A percentile compares a stretch with the other conserved stretches of the same genome.
Evolutionary conservation across 2,329 filamentous ascomycete species (phyloP).

Genomic region (Cucurbitaria berberidis): DNA sequence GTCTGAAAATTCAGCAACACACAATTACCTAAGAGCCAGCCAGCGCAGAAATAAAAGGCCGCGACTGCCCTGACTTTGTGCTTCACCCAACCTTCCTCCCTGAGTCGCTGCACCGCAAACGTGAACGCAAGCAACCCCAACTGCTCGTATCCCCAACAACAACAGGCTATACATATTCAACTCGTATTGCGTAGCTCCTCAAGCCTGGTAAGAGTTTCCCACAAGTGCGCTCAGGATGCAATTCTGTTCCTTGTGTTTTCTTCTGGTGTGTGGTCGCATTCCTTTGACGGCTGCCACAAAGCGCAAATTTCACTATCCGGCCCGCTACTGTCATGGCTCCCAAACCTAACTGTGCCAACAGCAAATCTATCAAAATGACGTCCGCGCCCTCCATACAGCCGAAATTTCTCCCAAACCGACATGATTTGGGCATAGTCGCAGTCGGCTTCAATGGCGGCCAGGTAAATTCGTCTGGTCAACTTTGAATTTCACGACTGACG

Average conservation of each 20-base stretch:
- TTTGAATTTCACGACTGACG: conserved; percentile 9
- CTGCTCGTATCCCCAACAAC: background rate
- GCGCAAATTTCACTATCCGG: background rate
- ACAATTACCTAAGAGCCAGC: conserved; percentile 47
- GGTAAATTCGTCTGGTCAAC: conserved; percentile 59
- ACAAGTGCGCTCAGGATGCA: background rate
- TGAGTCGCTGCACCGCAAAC: too few species aligned
- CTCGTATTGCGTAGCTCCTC: background rate
- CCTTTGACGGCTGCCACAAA: conserved; percentile 2
- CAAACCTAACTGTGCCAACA: conserved; percentile 4
- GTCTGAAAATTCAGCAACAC: conserved; percentile 29
- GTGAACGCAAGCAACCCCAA: background rate
- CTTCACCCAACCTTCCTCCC: background rate
- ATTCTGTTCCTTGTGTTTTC: background rate
- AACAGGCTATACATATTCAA: background rate
- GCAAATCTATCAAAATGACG: conserved; percentile 52
- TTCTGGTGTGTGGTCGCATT: background rate
- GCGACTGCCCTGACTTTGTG: conserved; percentile 16
- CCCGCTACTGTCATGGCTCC: background rate
- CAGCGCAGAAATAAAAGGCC: conserved; percentile 39
- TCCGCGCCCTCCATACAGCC: conserved; percentile 64
- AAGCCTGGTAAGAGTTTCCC: background rate
- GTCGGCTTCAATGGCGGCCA: conserved; percentile 97
- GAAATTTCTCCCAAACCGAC: conserved; percentile 79
- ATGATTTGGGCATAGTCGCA: conserved; percentile 88